phyloP scores from a whole-genome alignment of 768 basidiomycete genomes.

The Sutorius australiensis region DNA sequence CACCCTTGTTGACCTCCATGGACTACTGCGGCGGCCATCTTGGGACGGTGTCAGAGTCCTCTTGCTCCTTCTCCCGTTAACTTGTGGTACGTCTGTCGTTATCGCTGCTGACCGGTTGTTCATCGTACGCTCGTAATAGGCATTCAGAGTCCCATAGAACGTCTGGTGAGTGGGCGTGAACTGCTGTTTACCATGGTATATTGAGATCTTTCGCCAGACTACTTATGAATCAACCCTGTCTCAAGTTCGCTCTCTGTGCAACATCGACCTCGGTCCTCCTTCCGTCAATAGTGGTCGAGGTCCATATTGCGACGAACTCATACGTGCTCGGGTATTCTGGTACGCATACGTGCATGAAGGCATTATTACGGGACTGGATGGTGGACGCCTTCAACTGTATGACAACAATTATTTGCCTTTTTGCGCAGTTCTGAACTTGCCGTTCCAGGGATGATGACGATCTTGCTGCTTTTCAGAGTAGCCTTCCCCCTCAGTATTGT shows the following conservation, averaged over 20 bases:
- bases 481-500: slow-evolving; percentile 44
- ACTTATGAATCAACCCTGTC: slow-evolving; percentile 81
- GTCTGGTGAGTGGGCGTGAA: slow-evolving; percentile 10
- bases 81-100: slow-evolving; percentile 58
- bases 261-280: slow-evolving; percentile 41
- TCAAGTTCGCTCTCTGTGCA: slow-evolving; percentile 78
- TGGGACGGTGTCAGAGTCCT: slow-evolving; percentile 86
- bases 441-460: slow-evolving; percentile 66
- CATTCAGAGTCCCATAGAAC: slow-evolving; percentile 28
- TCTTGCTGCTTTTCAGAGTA: slow-evolving; percentile 65
- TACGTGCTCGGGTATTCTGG: slow-evolving; percentile 84
- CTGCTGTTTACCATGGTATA: neutral
- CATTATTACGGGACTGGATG: slow-evolving; percentile 73
- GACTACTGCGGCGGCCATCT: slow-evolving; percentile 73
- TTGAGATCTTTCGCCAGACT: slow-evolving; percentile 34
- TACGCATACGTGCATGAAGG: slow-evolving; percentile 86
- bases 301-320: slow-evolving; percentile 53
- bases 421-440: slow-evolving; percentile 1
- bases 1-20: slow-evolving; percentile 74
- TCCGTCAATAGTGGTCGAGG: slow-evolving; percentile 48
- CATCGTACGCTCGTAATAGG: slow-evolving; percentile 12
- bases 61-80: slow-evolving; percentile 75
- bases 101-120: neutral
- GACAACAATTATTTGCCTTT: slow-evolving; percentile 24
- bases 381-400: slow-evolving; percentile 80